phyloP scores from a whole-genome alignment of 83 land plant species.

The Picea abies region DNA sequence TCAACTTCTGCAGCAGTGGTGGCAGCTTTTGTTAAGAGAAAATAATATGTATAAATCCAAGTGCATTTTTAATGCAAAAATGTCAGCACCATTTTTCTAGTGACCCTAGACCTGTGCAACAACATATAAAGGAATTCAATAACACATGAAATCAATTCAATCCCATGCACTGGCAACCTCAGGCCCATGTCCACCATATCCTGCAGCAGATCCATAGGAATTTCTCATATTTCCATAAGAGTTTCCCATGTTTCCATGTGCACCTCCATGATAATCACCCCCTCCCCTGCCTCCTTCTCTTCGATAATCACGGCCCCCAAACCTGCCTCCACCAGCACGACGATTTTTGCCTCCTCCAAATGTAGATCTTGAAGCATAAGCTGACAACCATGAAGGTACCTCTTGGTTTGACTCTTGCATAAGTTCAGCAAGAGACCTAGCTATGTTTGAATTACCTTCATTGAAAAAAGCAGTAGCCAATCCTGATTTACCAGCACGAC shows the following conservation, averaged over 20 bases:
- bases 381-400: conserved; percentile 57
- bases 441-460: conserved; percentile 45
- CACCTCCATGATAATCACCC: conserved; percentile 13
- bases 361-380: conserved; percentile 37
- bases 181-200: neutral
- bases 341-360: conserved; percentile 36
- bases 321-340: conserved; percentile 55
- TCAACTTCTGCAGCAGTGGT: neutral
- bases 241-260: neutral
- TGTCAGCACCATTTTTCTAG: conserved; percentile 4
- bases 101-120: conserved; percentile 13
- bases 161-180: conserved; percentile 14
- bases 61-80: conserved; percentile 4
- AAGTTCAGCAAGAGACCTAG: conserved; percentile 53
- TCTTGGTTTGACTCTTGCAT: conserved; percentile 69
- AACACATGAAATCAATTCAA: neutral
- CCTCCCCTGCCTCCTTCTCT: conserved; percentile 14
- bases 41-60: conserved; percentile 8
- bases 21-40: conserved; percentile 8
- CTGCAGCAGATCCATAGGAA: conserved; percentile 13
- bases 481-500: conserved; percentile 30
- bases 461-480: conserved; percentile 34
- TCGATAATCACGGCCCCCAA: conserved; percentile 62
- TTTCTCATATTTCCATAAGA: neutral
- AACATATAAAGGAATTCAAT: neutral